Base-by-base conservation (phyloP, 2,329 filamentous ascomycete species). In the Trichoderma atrobrunneum region DNA sequence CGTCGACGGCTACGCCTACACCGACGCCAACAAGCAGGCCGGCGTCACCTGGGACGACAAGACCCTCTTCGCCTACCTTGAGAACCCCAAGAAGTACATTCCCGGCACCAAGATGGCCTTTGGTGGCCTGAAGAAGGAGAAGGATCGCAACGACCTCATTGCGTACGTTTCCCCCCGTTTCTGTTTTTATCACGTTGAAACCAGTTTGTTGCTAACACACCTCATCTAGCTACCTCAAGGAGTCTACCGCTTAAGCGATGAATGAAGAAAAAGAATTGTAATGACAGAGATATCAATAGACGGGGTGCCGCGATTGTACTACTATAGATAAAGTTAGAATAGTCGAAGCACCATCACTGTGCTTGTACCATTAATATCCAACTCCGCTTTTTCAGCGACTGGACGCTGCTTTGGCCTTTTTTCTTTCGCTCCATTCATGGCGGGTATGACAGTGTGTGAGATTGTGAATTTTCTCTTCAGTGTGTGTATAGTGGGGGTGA, bases 21-120 rank as follows among this genome's bases (percentile, higher is more conserved):
- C 96, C 85, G 96, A 99, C 82, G 96, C 95, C 90, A 99, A 99
- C 93, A 98, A 98, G 92, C 87, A 92, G 82, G 97, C 97, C 89
- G 95, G 92, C 80, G 90, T 99, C 79, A 88, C 86, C 80, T 99
- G 96, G 96, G 86, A 94, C 78, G 91, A 97, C 82, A 84, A 90
- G 76, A 92, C 93, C 85, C 90, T 99, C 80, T 98, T 97, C 87
- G 89, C 91, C 78, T 99, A 99, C 91, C 95, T 99, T 81, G 96
- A 99, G 91, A 98, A 98, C 92, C 96, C 96, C 87, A 99, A 99
- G 92, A 98, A 98, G 90, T 99, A 95, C 91, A 98, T 99, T 77
- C 96, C 96, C 79, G 96, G 96, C 79, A 99, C 96, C 88, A 99
- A 98, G 94, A 99, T 99, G 96, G 96, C 96, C 80, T 99, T 98